Evolutionary conservation across 257 asterid species (phyloP).

Genomic region (Coffea eugenioides): DNA sequence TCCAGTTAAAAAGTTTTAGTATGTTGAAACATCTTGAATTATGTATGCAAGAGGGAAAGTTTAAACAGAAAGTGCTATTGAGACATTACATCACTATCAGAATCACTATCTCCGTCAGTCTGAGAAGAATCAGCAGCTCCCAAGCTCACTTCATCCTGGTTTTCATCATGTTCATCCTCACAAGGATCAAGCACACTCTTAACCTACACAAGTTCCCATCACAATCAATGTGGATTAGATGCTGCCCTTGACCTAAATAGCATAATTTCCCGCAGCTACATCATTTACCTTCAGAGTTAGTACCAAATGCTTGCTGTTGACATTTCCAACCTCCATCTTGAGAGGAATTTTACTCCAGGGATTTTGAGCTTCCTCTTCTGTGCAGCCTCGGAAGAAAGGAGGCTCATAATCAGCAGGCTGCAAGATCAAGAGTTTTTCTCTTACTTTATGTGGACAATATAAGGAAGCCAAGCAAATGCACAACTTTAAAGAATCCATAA

Average conservation of each 20-base stretch:
- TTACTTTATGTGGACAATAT: background rate
- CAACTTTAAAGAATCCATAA: background rate
- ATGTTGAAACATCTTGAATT: background rate
- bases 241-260: constrained; percentile 7
- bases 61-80: constrained; percentile 13
- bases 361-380: constrained; percentile 73
- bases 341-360: constrained; percentile 80
- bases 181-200: constrained; percentile 96
- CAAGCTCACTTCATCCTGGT: constrained; percentile 60
- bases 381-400: constrained; percentile 88
- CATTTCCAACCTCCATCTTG: constrained; percentile 89
- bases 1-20: constrained; percentile 16
- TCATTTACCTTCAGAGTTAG: constrained; percentile 75
- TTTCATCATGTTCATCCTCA: constrained; percentile 76
- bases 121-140: constrained; percentile 67
- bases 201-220: constrained; percentile 52
- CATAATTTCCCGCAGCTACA: constrained; percentile 13
- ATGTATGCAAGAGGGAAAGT: constrained; percentile 13
- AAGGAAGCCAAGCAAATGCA: background rate
- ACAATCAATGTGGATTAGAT: constrained; percentile 11
- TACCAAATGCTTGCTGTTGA: constrained; percentile 83
- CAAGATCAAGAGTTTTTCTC: constrained; percentile 31
- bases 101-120: constrained; percentile 49
- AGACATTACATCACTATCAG: constrained; percentile 70
- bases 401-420: constrained; percentile 98